These are phyloP conservation scores for Botrytis porri DNA, from an alignment of 2,329 filamentous ascomycete genomes.

Conservation along the genomic window DNA sequence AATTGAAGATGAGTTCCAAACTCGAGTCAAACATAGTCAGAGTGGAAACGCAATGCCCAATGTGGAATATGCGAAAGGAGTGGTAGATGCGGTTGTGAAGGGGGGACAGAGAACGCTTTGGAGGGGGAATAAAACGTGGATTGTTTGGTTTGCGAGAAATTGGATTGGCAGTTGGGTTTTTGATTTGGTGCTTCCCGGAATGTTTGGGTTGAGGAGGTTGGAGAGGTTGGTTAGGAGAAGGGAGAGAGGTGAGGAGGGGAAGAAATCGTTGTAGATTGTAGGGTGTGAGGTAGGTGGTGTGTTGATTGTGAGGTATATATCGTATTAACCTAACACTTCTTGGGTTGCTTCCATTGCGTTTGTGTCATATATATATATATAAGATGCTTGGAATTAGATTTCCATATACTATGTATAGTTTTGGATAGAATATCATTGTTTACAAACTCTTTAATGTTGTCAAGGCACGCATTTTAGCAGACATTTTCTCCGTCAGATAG, in stretches of 20 bases:
- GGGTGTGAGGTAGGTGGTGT: background rate
- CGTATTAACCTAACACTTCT: background rate
- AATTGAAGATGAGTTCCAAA: slow-evolving; percentile 26
- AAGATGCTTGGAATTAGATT: background rate
- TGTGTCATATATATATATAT: background rate
- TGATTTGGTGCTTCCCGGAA: slow-evolving; percentile 31
- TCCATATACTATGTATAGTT: background rate
- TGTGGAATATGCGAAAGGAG: slow-evolving; percentile 30
- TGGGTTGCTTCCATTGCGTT: background rate
- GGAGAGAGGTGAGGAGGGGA: background rate
- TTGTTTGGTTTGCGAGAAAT: slow-evolving; percentile 28
- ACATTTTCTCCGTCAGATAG: no score
- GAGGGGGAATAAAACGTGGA: slow-evolving; percentile 28
- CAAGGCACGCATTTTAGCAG: background rate
- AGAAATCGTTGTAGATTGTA: background rate
- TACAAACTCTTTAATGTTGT: background rate
- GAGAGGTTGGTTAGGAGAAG: slow-evolving; percentile 18
- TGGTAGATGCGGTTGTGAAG: slow-evolving; percentile 30
- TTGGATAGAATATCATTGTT: background rate
- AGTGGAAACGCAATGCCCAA: slow-evolving; percentile 28
- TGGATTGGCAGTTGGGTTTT: slow-evolving; percentile 31
- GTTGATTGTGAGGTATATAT: background rate
- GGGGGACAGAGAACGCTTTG: slow-evolving; percentile 27
- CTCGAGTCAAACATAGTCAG: slow-evolving; percentile 31
- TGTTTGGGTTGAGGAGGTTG: slow-evolving; percentile 31